phyloP scores from a whole-genome alignment of 1,284 basidiomycete genomes.

The Ceratobasidium sp. region DNA sequence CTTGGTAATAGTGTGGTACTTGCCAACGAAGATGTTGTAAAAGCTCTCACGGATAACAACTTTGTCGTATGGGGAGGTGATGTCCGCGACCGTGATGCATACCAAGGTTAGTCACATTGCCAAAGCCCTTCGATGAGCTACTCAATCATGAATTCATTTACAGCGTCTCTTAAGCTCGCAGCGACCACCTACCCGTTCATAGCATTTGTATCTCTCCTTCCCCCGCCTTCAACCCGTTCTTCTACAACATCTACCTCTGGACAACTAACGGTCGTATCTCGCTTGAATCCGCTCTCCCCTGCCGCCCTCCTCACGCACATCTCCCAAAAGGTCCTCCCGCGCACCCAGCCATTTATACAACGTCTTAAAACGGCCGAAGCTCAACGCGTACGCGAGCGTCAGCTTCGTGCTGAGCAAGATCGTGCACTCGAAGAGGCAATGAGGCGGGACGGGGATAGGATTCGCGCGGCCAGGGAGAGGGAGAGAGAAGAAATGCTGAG shows the following conservation, averaged over 20 bases:
- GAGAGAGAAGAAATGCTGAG: slow-evolving; percentile 55
- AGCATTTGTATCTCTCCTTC: slow-evolving; percentile 90
- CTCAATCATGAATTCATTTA: slow-evolving; percentile 29
- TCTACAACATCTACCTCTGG: slow-evolving; percentile 63
- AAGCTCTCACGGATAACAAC: slow-evolving; percentile 74
- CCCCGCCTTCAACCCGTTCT: slow-evolving; percentile 63
- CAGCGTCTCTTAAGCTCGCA: slow-evolving; percentile 87
- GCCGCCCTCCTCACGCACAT: slow-evolving; percentile 75
- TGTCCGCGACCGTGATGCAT: slow-evolving; percentile 83
- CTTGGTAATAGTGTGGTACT: slow-evolving; percentile 72
- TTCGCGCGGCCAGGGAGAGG: slow-evolving; percentile 56
- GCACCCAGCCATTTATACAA: slow-evolving; percentile 79
- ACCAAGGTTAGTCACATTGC: slow-evolving; percentile 73
- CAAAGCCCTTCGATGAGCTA: slow-evolving; percentile 2
- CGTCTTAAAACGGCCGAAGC: slow-evolving; percentile 66
- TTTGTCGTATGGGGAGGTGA: slow-evolving; percentile 90
- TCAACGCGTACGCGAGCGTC: slow-evolving; percentile 73
- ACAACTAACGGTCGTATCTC: slow-evolving; percentile 82
- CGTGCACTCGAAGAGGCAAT: slow-evolving; percentile 78
- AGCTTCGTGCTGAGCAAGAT: slow-evolving; percentile 85
- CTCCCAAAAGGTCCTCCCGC: slow-evolving; percentile 78
- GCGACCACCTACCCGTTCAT: slow-evolving; percentile 94
- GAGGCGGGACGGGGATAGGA: slow-evolving; percentile 76
- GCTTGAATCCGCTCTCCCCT: slow-evolving; percentile 76
- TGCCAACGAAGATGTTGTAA: slow-evolving; percentile 77